Conservation (phyloP, 805 yeast genomes). For the Tetrapisispora phaffii region DNA sequence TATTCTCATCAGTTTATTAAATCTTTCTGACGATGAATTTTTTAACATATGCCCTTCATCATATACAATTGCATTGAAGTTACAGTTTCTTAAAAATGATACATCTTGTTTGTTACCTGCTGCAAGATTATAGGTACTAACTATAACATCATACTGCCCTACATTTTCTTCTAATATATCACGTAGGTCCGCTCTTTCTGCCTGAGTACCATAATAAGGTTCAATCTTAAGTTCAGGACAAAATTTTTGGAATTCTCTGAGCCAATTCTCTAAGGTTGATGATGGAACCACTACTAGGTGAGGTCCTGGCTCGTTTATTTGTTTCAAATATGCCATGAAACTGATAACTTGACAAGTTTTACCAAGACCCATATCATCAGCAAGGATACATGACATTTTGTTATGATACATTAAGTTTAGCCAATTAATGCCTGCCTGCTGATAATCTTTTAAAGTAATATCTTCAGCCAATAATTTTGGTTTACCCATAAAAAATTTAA, state of each 20-base stretch:
- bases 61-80: conserved; percentile 81
- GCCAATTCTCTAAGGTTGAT: conserved; percentile 94
- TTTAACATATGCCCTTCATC: conserved; percentile 98
- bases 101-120: conserved; percentile 78
- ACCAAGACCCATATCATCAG: conserved; percentile 98
- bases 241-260: conserved; percentile 84
- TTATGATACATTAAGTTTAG: conserved; percentile 66
- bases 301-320: conserved; percentile 53
- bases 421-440: conserved; percentile 97
- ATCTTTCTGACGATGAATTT: conserved; percentile 80
- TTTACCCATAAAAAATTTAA: conserved; percentile 51
- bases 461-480: conserved; percentile 59
- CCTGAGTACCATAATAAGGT: conserved; percentile 86
- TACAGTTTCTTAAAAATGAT: conserved; percentile 60
- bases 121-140: conserved; percentile 88
- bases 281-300: conserved; percentile 94
- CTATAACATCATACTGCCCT: conserved; percentile 69
- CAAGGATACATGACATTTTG: conserved; percentile 80
- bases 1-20: conserved; percentile 73
- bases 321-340: conserved; percentile 76
- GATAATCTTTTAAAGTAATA: conserved; percentile 72
- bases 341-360: conserved; percentile 95
- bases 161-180: conserved; percentile 48
- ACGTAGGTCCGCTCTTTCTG: conserved; percentile 77
- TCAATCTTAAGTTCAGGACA: conserved; percentile 74